Base-by-base conservation (phyloP, 495 filamentous ascomycete genomes). In the Hypoxylon crocopeplum region DNA sequence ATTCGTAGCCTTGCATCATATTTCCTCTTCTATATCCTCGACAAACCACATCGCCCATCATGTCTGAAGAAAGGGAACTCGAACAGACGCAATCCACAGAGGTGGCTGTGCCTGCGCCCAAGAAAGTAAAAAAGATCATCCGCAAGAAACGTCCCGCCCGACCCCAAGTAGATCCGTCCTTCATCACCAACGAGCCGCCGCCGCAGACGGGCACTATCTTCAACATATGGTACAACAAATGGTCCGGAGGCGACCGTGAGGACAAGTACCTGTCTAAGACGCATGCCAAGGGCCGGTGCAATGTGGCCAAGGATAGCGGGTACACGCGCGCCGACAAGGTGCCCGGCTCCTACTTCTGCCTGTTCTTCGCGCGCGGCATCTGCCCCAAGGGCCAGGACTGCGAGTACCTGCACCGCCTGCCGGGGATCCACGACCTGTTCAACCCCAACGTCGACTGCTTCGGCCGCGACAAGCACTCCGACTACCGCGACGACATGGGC, bases 201-300 rank as follows among this genome's bases (percentile, higher is more conserved):
- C 88, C 89, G 2, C 93, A 97, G 62, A 97, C 93, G 0, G 94
- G 94, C 33, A 93, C 89, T 0, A 87, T 90, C 45, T 98, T 93
- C 81, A 97, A 97, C 63, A 90, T 93, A 56, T 96, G 90, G 89
- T 93, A 96, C 71, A 95, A 94, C 75, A 96, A 96, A 72, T 97
- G 92, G 92, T 85, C 84, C 5, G 94, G 93, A 44, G 93, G 95
- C 52, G 93, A 98, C 72, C 86, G 93, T 34, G 93, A 97, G 64
- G 93, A 97, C 77, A 88, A 89, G 54, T 92, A 94, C 63, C 83
- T 89, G 4, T 87, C 86, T 13, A 88, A 96, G 67, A 79, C 75
- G 1, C 64, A 73, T 42, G 93, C 94, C 0, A 80, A 85, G 24
- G 82, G 82, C 3, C 86, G 95, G 25, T 97, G 92, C 76, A 92